Conservation (phyloP, 768 basidiomycete genomes). For the Boletus barrowsii region DNA sequence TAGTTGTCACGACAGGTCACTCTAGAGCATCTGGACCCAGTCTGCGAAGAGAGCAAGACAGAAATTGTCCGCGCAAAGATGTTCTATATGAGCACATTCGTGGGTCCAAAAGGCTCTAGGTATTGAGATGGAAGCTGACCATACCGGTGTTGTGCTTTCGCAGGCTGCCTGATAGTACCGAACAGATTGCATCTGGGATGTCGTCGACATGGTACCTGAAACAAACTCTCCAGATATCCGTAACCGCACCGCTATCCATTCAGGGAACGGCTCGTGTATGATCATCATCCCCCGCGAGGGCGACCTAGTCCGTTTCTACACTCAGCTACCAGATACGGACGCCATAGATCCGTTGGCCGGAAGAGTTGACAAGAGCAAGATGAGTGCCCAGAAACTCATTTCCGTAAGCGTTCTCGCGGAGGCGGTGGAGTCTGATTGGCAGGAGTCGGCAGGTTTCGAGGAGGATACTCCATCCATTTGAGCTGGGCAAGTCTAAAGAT, state of each 20-base stretch:
- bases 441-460: slow-evolving; percentile 44
- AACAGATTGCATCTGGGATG: slow-evolving; percentile 75
- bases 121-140: slow-evolving; percentile 36
- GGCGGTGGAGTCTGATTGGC: background rate
- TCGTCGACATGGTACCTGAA: slow-evolving; percentile 59
- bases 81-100: slow-evolving; percentile 36
- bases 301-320: slow-evolving; percentile 63
- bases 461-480: slow-evolving; percentile 56
- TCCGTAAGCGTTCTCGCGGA: slow-evolving; percentile 35
- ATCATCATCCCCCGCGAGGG: slow-evolving; percentile 68
- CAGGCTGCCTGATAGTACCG: background rate
- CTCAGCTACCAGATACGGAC: slow-evolving; percentile 56
- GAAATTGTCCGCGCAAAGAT: slow-evolving; percentile 26
- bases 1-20: slow-evolving; percentile 6
- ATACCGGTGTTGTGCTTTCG: background rate
- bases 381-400: slow-evolving; percentile 49
- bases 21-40: slow-evolving; percentile 17
- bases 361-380: slow-evolving; percentile 49
- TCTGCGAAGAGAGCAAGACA: slow-evolving; percentile 27
- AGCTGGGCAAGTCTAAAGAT: slow-evolving; percentile 41
- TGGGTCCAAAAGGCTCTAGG: slow-evolving; percentile 44
- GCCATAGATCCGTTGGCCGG: slow-evolving; percentile 42
- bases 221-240: slow-evolving; percentile 75
- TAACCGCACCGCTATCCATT: slow-evolving; percentile 58
- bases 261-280: slow-evolving; percentile 62